These are phyloP conservation scores for Byssochlamys sp. DNA, from an alignment of 2,329 filamentous ascomycete species.

Conservation along the genomic window DNA sequence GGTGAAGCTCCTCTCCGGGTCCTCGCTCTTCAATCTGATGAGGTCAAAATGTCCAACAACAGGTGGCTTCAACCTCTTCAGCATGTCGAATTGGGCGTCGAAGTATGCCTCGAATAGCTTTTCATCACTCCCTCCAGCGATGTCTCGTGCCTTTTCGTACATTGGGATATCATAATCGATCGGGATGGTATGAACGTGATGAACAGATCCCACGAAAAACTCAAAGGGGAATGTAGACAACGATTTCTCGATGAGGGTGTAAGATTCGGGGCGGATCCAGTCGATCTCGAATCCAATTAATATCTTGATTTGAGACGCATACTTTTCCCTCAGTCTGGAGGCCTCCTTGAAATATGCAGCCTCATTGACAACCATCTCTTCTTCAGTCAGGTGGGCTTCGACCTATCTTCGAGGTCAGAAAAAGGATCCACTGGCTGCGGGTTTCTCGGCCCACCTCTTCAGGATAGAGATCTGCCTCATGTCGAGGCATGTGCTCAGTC, in stretches of 20 bases:
- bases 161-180: constrained; percentile 71
- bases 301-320: constrained; percentile 62
- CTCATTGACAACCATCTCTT: constrained; percentile 38
- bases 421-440: neutral
- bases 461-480: constrained; percentile 72
- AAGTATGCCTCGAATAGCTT: constrained; percentile 75
- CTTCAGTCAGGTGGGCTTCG: constrained; percentile 24
- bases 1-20: constrained; percentile 54
- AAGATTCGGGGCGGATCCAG: constrained; percentile 67
- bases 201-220: constrained; percentile 85
- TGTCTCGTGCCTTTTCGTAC: constrained; percentile 55
- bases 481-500: constrained; percentile 90
- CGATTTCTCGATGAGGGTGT: constrained; percentile 50
- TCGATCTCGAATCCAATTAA: constrained; percentile 88
- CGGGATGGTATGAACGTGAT: constrained; percentile 76
- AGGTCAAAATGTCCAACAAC: constrained; percentile 93
- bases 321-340: constrained; percentile 58
- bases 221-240: constrained; percentile 59
- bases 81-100: constrained; percentile 75
- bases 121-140: constrained; percentile 56
- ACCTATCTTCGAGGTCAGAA: constrained; percentile 11
- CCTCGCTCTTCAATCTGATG: constrained; percentile 66
- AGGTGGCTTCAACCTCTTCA: constrained; percentile 58
- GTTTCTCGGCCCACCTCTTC: constrained; percentile 58
- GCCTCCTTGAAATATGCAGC: constrained; percentile 66